Percentiles rank a stretch among this genome's conserved stretches.
Conservation (phyloP, 495 filamentous ascomycete genomes). For the Entonaema liquescens region DNA sequence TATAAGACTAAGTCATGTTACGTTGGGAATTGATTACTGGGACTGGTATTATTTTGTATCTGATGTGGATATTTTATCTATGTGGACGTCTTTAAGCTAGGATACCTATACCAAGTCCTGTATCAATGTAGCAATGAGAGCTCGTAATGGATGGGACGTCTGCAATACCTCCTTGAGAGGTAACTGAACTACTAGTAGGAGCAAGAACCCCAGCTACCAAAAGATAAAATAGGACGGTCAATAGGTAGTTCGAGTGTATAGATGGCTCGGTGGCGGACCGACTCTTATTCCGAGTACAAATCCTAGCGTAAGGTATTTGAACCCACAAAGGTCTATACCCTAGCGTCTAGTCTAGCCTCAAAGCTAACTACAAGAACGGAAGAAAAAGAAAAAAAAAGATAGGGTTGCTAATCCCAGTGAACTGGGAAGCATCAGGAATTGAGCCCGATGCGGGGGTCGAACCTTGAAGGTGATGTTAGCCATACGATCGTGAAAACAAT, state of each 20-base stretch:
- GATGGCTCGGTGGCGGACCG: not conserved
- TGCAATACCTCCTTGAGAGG: no score
- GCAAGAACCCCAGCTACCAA: no score
- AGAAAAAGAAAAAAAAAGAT: constrained; percentile 7
- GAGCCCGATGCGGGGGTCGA: constrained; percentile 56
- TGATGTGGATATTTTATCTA: no score
- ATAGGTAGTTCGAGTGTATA: not conserved
- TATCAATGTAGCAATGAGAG: no score
- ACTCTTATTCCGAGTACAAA: not conserved
- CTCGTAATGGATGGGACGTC: no score
- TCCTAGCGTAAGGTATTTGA: not conserved
- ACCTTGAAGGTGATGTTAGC: constrained; percentile 26
- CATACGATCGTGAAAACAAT: not conserved
- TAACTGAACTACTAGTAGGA: no score
- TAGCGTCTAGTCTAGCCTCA: not conserved
- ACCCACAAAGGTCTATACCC: not conserved
- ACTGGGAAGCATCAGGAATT: constrained; percentile 49
- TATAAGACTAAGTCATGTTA: no score
- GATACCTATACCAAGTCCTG: no score
- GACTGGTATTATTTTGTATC: no score
- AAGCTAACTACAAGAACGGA: not conserved
- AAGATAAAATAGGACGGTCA: not conserved
- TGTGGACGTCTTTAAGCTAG: no score
- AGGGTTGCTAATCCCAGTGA: constrained; percentile 24
- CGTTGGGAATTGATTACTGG: no score